Conservation (phyloP, 768 basidiomycete genomes). For the Amanita inopinata region DNA sequence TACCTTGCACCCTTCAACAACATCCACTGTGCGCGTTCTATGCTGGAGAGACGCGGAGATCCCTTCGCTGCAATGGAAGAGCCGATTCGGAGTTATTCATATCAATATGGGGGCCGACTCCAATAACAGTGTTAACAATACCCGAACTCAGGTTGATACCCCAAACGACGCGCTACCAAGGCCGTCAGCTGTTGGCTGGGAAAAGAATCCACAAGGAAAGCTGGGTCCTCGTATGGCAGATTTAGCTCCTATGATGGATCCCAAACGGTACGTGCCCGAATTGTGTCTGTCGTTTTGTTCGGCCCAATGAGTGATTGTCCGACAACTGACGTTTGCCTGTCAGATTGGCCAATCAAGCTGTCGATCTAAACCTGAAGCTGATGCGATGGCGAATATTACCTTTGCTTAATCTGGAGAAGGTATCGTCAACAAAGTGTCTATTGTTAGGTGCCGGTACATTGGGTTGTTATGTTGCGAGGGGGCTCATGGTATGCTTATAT, state of each 20-base stretch:
- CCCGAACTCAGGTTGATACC: background rate
- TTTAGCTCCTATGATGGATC: constrained; percentile 95
- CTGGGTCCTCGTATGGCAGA: constrained; percentile 83
- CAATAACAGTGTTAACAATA: constrained; percentile 12
- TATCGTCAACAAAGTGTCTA: constrained; percentile 71
- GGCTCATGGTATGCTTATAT: constrained; percentile 61
- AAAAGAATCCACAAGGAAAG: constrained; percentile 84
- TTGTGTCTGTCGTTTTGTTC: no score
- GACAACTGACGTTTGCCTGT: background rate
- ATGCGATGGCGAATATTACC: constrained; percentile 98
- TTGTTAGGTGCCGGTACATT: constrained; percentile 93
- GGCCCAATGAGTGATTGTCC: no score
- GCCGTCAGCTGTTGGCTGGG: constrained; percentile 86
- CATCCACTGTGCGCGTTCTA: constrained; percentile 49
- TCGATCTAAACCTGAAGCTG: constrained; percentile 94
- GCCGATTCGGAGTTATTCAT: constrained; percentile 47
- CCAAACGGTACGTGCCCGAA: constrained; percentile 44
- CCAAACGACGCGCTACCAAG: constrained; percentile 12
- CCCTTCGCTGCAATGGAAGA: constrained; percentile 42
- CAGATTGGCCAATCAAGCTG: constrained; percentile 90
- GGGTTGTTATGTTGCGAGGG: constrained; percentile 91
- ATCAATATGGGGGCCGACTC: constrained; percentile 19
- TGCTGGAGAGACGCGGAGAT: constrained; percentile 67
- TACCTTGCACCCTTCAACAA: constrained; percentile 40
- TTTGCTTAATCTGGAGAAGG: constrained; percentile 76